Conservation (phyloP, 2,329 filamentous ascomycete species). For the Colletotrichum cordylinicola region DNA sequence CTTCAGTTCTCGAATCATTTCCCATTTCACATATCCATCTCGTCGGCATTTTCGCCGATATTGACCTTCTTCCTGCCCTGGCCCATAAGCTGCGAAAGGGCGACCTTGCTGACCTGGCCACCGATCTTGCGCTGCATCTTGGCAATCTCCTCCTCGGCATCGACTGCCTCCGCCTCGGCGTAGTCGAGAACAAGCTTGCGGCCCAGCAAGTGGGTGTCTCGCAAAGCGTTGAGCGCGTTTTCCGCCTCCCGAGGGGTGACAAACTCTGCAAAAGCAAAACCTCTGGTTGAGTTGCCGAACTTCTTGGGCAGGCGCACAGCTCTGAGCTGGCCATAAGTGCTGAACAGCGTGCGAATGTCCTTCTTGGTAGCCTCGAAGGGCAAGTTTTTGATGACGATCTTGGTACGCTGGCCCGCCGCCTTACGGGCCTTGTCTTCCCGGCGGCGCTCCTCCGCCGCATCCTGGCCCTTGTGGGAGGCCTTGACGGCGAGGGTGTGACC, state of each 20-base stretch:
- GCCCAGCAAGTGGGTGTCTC: slow-evolving; percentile 91
- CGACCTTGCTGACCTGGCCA: slow-evolving; percentile 88
- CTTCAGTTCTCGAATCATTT: not conserved
- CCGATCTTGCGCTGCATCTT: slow-evolving; percentile 98
- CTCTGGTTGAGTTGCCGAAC: slow-evolving; percentile 85
- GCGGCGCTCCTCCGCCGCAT: slow-evolving; percentile 86
- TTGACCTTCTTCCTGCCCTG: slow-evolving; percentile 87
- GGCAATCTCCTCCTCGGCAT: slow-evolving; percentile 94
- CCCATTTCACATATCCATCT: slow-evolving; percentile 33
- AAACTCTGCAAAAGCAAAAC: slow-evolving; percentile 97
- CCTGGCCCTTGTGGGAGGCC: slow-evolving; percentile 83
- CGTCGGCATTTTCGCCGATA: slow-evolving; percentile 71
- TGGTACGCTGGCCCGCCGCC: slow-evolving; percentile 76
- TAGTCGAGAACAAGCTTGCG: slow-evolving; percentile 90
- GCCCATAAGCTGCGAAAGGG: slow-evolving; percentile 85
- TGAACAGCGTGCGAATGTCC: slow-evolving; percentile 85
- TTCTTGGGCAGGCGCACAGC: slow-evolving; percentile 95
- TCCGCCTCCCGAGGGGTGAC: slow-evolving; percentile 86
- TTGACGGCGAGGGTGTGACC: slow-evolving; percentile 85
- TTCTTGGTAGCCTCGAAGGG: slow-evolving; percentile 96
- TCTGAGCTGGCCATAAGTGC: slow-evolving; percentile 88
- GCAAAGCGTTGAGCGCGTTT: slow-evolving; percentile 89
- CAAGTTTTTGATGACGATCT: slow-evolving; percentile 97
- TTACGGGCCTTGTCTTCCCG: slow-evolving; percentile 87
- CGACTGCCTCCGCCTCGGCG: slow-evolving; percentile 84